Percentiles rank a stretch among this genome's conserved stretches.
Evolutionary conservation across 2,329 filamentous ascomycete genomes (phyloP).

Genomic region (Capronia americana): DNA sequence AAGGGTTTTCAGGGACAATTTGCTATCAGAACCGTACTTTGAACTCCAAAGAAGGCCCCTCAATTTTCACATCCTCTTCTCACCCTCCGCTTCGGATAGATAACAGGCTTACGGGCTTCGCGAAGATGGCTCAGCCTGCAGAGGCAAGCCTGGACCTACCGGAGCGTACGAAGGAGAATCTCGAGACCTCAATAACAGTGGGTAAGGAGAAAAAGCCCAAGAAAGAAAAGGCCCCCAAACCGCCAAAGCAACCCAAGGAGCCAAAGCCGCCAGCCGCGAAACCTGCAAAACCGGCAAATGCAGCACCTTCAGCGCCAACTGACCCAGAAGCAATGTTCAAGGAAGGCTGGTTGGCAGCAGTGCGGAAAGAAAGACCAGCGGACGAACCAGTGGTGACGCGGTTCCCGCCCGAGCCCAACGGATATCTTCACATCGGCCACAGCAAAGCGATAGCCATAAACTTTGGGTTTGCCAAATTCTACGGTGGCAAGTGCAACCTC

Average conservation of each 20-base stretch:
- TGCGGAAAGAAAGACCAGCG: conserved; percentile 71
- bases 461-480: conserved; percentile 88
- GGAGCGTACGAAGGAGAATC: conserved; percentile 48
- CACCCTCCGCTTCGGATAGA: conserved; percentile 13
- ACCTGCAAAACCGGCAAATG: conserved; percentile 43
- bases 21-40: background rate
- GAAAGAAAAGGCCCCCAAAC: conserved; percentile 50
- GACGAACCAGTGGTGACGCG: conserved; percentile 65
- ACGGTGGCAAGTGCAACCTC: conserved; percentile 77
- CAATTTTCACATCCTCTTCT: conserved; percentile 4
- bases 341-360: conserved; percentile 74
- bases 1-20: background rate
- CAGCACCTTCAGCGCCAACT: conserved; percentile 41
- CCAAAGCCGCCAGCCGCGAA: conserved; percentile 41
- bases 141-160: conserved; percentile 33
- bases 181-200: conserved; percentile 41
- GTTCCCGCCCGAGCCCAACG: conserved; percentile 89
- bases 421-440: conserved; percentile 91
- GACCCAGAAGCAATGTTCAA: conserved; percentile 75
- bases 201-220: conserved; percentile 43
- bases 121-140: conserved; percentile 34
- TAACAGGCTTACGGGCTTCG: background rate
- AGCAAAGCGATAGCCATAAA: conserved; percentile 96
- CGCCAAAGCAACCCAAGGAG: conserved; percentile 43
- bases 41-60: background rate